Base-by-base conservation (phyloP, 768 basidiomycete genomes). In the Cyathus striatus region DNA sequence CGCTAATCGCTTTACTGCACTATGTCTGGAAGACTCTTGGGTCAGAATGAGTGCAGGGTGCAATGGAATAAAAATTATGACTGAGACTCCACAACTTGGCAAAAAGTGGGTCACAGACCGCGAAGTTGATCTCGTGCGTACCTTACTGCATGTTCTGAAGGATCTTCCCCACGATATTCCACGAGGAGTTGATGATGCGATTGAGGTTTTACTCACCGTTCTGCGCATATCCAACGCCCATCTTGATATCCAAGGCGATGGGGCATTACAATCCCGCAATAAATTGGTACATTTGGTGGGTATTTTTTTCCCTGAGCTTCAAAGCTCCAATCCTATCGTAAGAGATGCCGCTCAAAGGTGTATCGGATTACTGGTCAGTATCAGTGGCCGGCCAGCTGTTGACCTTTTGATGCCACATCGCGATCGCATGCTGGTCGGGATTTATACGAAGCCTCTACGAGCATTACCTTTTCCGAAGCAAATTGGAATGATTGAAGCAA, bases 401-500 rank as follows among this genome's bases (percentile, higher is more conserved):
- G 90, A 93, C 34, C 70, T 98, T n/a, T 70, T 99, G 38, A 67
- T 77, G 59, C 87, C 79, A 13, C 86, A 93, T 53, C 84, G 91
- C 37, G 90, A 93, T 49, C 82, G 91, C 23, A 83, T 98, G 66
- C 72, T 98, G 27, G 78, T 80, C 14, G 79, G 86, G 2, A 93
- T 99, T 50, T 98, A 87, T 66, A 90, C 88, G n/a, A 97, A 98
- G 57, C 96, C 96, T 10, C 75, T 99, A 16, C 76, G 96, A 41
- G 96, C 96, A 0, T 75, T 99, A 20, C 93, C 93, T 1, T 94
- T 97, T 59, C 75, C 86, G 13, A 90, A 91, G 54, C 96, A 98
- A 61, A 96, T 98, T 44, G 96, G 94, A 23, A 93, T 97, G 78
- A 92, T 98, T 46, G 96, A 98, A 54, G 92, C 92, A 14, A 82